Conservation (phyloP, 1,284 basidiomycete genomes). For the Marasmius oreades region DNA sequence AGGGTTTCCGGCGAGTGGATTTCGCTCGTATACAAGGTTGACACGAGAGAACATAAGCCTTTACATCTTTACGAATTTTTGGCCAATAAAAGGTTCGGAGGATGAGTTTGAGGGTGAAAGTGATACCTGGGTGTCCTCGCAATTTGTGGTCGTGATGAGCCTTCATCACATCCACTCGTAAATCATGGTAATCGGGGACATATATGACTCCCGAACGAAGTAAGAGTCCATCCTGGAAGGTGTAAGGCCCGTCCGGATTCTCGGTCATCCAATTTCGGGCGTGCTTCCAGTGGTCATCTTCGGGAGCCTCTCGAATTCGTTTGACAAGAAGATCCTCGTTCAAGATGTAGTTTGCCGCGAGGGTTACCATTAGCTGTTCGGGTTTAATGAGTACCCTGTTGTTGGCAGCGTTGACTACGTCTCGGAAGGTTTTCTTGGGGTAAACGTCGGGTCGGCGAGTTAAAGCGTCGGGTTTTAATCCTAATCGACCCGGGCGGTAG, state of each 20-base stretch:
- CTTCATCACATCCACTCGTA: neutral
- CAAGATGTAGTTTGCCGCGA: too few species aligned
- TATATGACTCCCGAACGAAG: neutral
- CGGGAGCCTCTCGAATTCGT: too few species aligned
- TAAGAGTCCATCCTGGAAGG: slow-evolving; percentile 16
- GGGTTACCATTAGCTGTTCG: neutral
- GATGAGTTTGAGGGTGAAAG: slow-evolving; percentile 24
- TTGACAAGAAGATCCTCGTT: neutral
- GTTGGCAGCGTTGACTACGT: neutral
- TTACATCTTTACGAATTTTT: slow-evolving; percentile 11
- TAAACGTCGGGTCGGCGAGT: slow-evolving; percentile 21
- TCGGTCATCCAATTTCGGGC: too few species aligned
- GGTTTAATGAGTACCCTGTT: neutral
- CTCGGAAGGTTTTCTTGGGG: slow-evolving; percentile 3
- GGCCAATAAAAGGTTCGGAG: slow-evolving; percentile 18
- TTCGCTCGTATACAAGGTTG: neutral
- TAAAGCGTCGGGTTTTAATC: slow-evolving; percentile 13
- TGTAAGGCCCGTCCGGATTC: too few species aligned
- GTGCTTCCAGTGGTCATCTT: too few species aligned
- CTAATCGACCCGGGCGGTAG: neutral
- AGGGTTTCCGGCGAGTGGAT: neutral
- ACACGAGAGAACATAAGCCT: slow-evolving; percentile 13
- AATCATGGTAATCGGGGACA: slow-evolving; percentile 1
- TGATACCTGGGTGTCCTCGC: slow-evolving; percentile 28
- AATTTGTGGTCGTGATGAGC: slow-evolving; percentile 8